A percentile compares a stretch with the other conserved stretches of the same genome.
These are phyloP conservation scores for Rhodomyrtus tomentosa DNA, from an alignment of 345 rosid species.

Conservation along the genomic window DNA sequence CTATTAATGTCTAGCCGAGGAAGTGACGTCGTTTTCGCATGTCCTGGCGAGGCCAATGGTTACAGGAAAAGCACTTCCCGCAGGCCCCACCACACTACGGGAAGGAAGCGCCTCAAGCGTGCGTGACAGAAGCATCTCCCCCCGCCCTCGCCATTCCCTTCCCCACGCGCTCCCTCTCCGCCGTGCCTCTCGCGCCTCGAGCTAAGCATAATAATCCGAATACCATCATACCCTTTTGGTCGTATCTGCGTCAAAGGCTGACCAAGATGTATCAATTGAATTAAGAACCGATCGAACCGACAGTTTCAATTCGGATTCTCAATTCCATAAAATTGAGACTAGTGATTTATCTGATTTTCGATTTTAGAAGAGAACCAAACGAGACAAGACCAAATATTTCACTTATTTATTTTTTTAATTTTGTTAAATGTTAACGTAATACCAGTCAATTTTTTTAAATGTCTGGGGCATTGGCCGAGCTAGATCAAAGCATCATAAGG, in stretches of 20 bases:
- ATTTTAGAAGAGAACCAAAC: too few species aligned
- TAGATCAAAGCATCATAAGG: too few species aligned
- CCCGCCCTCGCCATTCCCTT: not conserved
- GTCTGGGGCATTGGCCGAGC: too few species aligned
- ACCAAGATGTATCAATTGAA: too few species aligned
- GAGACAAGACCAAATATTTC: fast-evolving
- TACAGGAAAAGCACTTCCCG: not conserved
- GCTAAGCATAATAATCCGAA: not conserved
- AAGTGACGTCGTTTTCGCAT: not conserved
- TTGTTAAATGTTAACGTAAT: too few species aligned
- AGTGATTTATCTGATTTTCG: too few species aligned
- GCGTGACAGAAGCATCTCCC: conserved; percentile 29
- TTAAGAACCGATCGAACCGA: too few species aligned
- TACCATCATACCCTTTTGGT: not conserved
- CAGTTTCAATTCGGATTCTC: too few species aligned
- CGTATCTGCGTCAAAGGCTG: too few species aligned
- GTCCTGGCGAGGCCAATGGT: not conserved
- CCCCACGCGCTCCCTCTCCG: not conserved
- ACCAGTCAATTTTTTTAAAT: too few species aligned
- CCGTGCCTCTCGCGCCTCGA: not conserved
- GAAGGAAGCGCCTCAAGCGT: conserved; percentile 3
- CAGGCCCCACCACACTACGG: conserved; percentile 28
- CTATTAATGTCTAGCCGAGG: not conserved
- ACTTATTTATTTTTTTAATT: too few species aligned
- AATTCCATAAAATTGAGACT: too few species aligned